A percentile compares a stretch with the other conserved stretches of the same genome.
Conservation (phyloP, 371 early-diverging fungal species). For the Mucor saturninus region DNA sequence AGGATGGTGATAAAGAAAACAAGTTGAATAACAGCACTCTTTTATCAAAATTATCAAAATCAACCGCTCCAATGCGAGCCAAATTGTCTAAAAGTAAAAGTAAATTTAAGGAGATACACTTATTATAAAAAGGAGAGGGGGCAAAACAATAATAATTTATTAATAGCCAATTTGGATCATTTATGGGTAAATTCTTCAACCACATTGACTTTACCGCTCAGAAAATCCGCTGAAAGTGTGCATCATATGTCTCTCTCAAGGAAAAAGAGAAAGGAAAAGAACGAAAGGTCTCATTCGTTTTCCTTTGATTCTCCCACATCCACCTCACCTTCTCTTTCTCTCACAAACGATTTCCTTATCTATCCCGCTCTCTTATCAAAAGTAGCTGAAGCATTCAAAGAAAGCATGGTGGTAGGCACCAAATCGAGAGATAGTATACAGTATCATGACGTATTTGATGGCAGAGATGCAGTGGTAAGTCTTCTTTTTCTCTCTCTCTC, state of each 20-base stretch:
- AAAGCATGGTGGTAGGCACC: slow-evolving; percentile 51
- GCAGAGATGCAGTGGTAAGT: slow-evolving; percentile 83
- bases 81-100: slow-evolving; percentile 32
- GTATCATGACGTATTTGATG: slow-evolving; percentile 82
- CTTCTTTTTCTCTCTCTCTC: background rate
- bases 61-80: slow-evolving; percentile 55
- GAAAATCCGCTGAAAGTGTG: slow-evolving; percentile 45
- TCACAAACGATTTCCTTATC: slow-evolving; percentile 43
- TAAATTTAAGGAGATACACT: slow-evolving; percentile 1
- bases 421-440: slow-evolving; percentile 79
- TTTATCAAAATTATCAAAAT: slow-evolving; percentile 44
- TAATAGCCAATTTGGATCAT: slow-evolving; percentile 26
- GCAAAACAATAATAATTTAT: background rate
- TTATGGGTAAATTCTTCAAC: slow-evolving; percentile 29
- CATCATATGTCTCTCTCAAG: background rate
- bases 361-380: slow-evolving; percentile 85
- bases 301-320: background rate
- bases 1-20: background rate
- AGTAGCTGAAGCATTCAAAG: slow-evolving; percentile 76
- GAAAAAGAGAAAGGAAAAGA: slow-evolving; percentile 4
- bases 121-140: background rate
- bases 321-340: slow-evolving; percentile 2
- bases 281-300: too few species aligned
- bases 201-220: slow-evolving; percentile 41
- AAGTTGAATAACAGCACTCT: slow-evolving; percentile 18